phyloP scores from a whole-genome alignment of 2,329 filamentous ascomycete genomes.

The Ophiognomonia clavigignenti-juglandacearum region DNA sequence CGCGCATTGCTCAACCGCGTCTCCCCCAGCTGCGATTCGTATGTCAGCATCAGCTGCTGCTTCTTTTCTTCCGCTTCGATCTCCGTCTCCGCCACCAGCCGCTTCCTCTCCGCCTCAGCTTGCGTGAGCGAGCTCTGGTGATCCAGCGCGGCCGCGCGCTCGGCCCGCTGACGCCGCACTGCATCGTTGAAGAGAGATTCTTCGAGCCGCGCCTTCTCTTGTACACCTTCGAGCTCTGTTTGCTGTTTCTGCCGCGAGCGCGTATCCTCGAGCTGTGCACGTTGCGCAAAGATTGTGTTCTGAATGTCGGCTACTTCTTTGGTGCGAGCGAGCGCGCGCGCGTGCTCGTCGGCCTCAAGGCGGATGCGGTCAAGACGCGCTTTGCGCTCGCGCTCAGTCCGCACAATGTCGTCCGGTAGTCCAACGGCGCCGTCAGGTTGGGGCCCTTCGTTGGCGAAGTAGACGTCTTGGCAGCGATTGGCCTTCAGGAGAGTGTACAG shows the following conservation, averaged over 20 bases:
- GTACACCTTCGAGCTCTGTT: slow-evolving; percentile 39
- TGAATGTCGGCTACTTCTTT: slow-evolving; percentile 48
- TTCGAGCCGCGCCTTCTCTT: slow-evolving; percentile 41
- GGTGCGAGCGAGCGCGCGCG: slow-evolving; percentile 40
- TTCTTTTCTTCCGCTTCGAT: slow-evolving; percentile 38
- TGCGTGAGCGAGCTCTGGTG: slow-evolving; percentile 45
- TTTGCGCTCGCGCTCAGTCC: slow-evolving; percentile 45
- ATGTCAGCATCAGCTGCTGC: slow-evolving; percentile 41
- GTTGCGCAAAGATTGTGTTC: slow-evolving; percentile 42
- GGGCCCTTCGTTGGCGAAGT: slow-evolving; percentile 47
- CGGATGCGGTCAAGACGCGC: slow-evolving; percentile 40
- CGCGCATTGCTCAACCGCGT: slow-evolving; percentile 44
- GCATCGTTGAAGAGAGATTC: slow-evolving; percentile 36
- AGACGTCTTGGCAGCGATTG: slow-evolving; percentile 49
- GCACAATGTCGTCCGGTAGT: slow-evolving; percentile 44
- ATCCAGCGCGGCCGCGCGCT: slow-evolving; percentile 31
- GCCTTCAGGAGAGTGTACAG: slow-evolving; percentile 45
- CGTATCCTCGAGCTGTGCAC: slow-evolving; percentile 47
- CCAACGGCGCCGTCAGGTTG: slow-evolving; percentile 51
- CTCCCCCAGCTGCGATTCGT: slow-evolving; percentile 41
- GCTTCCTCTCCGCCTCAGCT: slow-evolving; percentile 37
- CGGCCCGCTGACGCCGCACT: slow-evolving; percentile 31
- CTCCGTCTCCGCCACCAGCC: slow-evolving; percentile 42
- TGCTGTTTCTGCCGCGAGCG: slow-evolving; percentile 40
- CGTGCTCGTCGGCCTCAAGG: slow-evolving; percentile 45